phyloP scores from a whole-genome alignment of 1,139 yeast genomes.

The Blastobotrys capitulatus region DNA sequence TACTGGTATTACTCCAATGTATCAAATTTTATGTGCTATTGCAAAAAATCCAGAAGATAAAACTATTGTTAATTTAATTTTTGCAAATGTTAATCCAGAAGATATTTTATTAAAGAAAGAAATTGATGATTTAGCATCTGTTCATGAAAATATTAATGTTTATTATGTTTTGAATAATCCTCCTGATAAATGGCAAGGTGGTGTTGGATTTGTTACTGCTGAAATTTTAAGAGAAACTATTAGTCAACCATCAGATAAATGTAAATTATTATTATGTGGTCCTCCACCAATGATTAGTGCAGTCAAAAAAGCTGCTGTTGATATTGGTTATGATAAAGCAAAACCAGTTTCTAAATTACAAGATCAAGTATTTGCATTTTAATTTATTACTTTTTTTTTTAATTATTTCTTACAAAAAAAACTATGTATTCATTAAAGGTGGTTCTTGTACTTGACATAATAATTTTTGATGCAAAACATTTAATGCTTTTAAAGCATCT shows the following conservation, averaged over 20 bases:
- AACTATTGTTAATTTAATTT: slow-evolving; percentile 66
- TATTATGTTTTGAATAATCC: slow-evolving; percentile 76
- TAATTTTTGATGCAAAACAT: slow-evolving; percentile 75
- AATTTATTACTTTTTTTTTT: slow-evolving; percentile 17
- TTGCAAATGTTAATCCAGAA: slow-evolving; percentile 71
- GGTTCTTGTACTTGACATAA: slow-evolving; percentile 31
- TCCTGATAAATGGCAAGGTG: slow-evolving; percentile 73
- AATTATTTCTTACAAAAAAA: not conserved
- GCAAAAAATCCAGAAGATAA: slow-evolving; percentile 69
- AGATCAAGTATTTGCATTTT: slow-evolving; percentile 88
- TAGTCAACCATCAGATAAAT: slow-evolving; percentile 59
- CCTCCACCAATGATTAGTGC: slow-evolving; percentile 88
- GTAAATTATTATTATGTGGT: slow-evolving; percentile 83
- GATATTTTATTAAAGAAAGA: slow-evolving; percentile 79
- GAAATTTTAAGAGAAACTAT: slow-evolving; percentile 63
- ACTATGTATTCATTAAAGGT: slow-evolving; percentile 3
- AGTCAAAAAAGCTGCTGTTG: slow-evolving; percentile 72
- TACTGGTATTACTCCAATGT: slow-evolving; percentile 92
- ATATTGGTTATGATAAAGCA: slow-evolving; percentile 79
- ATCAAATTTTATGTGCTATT: slow-evolving; percentile 78
- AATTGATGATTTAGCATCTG: slow-evolving; percentile 62
- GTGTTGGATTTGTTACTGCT: slow-evolving; percentile 74
- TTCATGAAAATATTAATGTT: slow-evolving; percentile 64
- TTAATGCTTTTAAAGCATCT: slow-evolving; percentile 80
- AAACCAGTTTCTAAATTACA: slow-evolving; percentile 87